Conservation (phyloP, 306 rosid genomes). For the Gastrolobium bilobum region DNA sequence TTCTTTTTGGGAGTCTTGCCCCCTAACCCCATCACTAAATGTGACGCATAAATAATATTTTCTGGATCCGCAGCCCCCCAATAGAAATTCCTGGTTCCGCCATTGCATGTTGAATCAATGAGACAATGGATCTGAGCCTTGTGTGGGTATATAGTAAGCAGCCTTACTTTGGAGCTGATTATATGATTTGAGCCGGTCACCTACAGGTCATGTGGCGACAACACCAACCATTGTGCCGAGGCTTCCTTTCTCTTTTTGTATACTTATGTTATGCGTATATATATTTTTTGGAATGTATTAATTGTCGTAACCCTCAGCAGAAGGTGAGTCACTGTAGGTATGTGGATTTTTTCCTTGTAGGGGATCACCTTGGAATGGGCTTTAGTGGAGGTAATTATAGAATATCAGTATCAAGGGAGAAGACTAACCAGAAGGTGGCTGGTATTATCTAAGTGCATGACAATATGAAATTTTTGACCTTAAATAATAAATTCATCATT, state of each 20-base stretch:
- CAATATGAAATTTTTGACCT: conserved; percentile 44
- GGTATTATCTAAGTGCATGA: conserved; percentile 71
- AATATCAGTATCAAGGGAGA: conserved; percentile 52
- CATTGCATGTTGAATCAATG: no score
- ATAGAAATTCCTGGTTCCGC: no score
- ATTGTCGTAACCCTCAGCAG: conserved; percentile 20
- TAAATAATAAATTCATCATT: conserved; percentile 36
- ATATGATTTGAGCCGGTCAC: no score
- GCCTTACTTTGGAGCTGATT: no score
- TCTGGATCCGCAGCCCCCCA: no score
- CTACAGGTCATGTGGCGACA: no score
- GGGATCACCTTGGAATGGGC: conserved; percentile 56
- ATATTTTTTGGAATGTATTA: conserved; percentile 20
- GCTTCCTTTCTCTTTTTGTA: not conserved
- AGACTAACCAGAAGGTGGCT: conserved; percentile 84
- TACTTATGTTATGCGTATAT: not conserved
- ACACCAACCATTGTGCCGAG: no score
- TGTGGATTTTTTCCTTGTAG: conserved; percentile 51
- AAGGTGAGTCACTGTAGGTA: conserved; percentile 1
- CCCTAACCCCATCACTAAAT: no score
- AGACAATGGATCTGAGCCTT: no score
- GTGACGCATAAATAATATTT: no score
- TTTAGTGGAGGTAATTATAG: conserved; percentile 51
- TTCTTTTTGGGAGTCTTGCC: no score
- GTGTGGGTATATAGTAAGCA: no score